Conservation (phyloP, 2,329 filamentous ascomycete genomes). For the Polychaeton citri region DNA sequence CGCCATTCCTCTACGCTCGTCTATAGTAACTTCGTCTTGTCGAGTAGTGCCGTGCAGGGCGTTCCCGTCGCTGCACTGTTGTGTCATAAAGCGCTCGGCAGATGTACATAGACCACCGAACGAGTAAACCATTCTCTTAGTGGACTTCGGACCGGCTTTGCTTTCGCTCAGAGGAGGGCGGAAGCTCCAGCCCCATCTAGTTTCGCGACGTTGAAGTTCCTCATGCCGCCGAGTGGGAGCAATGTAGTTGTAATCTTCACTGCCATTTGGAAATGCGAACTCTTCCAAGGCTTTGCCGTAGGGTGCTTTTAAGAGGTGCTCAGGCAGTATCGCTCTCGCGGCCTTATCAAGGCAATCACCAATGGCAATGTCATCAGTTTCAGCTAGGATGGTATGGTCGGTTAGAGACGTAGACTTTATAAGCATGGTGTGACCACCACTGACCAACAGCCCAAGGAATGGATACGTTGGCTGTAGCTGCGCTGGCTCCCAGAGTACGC, state of each 20-base stretch:
- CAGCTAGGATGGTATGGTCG: constrained; percentile 59
- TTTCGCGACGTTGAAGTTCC: constrained; percentile 33
- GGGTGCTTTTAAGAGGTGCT: constrained; percentile 50
- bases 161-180: constrained; percentile 51
- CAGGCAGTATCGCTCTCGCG: constrained; percentile 62
- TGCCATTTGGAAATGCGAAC: constrained; percentile 55
- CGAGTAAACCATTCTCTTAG: constrained; percentile 48
- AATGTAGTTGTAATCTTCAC: constrained; percentile 39
- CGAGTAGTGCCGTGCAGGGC: constrained; percentile 15
- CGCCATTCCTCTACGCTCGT: constrained; percentile 57
- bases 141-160: constrained; percentile 21
- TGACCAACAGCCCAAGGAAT: constrained; percentile 78
- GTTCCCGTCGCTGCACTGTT: neutral
- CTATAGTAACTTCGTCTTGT: constrained; percentile 31
- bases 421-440: constrained; percentile 82
- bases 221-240: constrained; percentile 49
- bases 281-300: constrained; percentile 69
- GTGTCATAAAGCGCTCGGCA: constrained; percentile 42
- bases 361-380: constrained; percentile 68
- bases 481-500: constrained; percentile 1
- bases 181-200: constrained; percentile 53
- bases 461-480: constrained; percentile 50
- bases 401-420: constrained; percentile 57
- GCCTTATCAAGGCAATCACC: constrained; percentile 84
- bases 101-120: constrained; percentile 61